Evolutionary conservation across 2,329 filamentous ascomycete genomes (phyloP).

Genomic region (Claviceps pazoutovae): DNA sequence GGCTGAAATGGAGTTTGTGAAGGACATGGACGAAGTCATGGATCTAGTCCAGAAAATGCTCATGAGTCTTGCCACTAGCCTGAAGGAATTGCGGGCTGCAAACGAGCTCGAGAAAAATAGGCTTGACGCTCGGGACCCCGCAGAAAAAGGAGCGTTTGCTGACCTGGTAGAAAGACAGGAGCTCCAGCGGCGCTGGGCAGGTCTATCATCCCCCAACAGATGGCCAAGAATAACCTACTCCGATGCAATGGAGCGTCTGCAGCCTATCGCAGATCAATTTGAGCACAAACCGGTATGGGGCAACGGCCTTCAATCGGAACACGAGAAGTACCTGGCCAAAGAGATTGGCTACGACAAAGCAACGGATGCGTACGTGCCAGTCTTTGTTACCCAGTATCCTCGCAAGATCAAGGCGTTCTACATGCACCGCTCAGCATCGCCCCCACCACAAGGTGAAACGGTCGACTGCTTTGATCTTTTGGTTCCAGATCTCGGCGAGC

Average conservation of each 20-base stretch:
- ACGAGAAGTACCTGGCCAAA: conserved; percentile 76
- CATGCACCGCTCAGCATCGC: conserved; percentile 28
- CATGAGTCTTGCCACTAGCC: conserved; percentile 30
- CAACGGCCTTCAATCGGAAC: conserved; percentile 70
- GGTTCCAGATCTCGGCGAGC: conserved; percentile 72
- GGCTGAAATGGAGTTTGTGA: conserved; percentile 70
- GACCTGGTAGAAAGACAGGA: conserved; percentile 28
- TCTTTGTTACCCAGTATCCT: conserved; percentile 94
- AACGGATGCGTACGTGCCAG: conserved; percentile 42
- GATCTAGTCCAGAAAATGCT: conserved; percentile 69
- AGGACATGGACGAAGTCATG: conserved; percentile 59
- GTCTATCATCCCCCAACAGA: conserved; percentile 34
- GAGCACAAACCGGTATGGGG: conserved; percentile 56
- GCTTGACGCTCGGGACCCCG: conserved; percentile 21
- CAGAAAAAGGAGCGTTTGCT: conserved; percentile 28
- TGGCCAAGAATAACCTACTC: conserved; percentile 82
- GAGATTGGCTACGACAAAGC: conserved; percentile 38
- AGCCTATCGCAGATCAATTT: conserved; percentile 48
- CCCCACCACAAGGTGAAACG: conserved; percentile 31
- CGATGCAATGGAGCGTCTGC: conserved; percentile 57
- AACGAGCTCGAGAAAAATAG: conserved; percentile 28
- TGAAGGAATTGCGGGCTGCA: conserved; percentile 28
- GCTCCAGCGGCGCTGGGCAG: conserved; percentile 58
- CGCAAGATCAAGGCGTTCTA: conserved; percentile 80
- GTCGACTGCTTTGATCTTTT: conserved; percentile 86